Percentiles rank a stretch among this genome's conserved stretches.
Evolutionary conservation across 2,329 filamentous ascomycete genomes (phyloP).

Genomic region (Trichothecium sympodiale): DNA sequence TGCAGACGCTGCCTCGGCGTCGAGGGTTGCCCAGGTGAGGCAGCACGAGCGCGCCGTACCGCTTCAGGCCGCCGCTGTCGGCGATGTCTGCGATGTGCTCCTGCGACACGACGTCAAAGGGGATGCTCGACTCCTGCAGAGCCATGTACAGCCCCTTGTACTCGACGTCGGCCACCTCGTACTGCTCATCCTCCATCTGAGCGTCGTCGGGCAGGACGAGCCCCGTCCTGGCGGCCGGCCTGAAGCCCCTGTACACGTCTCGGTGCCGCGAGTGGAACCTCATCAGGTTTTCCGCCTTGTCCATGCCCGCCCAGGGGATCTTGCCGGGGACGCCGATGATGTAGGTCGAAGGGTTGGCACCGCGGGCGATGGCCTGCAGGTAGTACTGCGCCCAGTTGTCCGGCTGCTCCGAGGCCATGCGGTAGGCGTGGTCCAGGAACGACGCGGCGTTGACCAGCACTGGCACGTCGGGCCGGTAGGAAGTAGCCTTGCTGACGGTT

Average conservation of each 20-base stretch:
- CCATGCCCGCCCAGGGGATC: conserved; percentile 6
- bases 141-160: conserved; percentile 9
- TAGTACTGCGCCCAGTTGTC: conserved; percentile 8
- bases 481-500: conserved; percentile 5
- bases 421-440: conserved; percentile 8
- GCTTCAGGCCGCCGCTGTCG: conserved; percentile 5
- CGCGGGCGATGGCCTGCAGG: conserved; percentile 8
- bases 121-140: conserved; percentile 9
- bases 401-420: conserved; percentile 6
- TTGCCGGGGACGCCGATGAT: conserved; percentile 9
- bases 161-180: conserved; percentile 5
- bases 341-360: conserved; percentile 9
- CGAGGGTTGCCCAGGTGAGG: conserved; percentile 7
- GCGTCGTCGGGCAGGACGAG: conserved; percentile 5
- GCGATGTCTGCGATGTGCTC: conserved; percentile 5
- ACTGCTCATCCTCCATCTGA: conserved; percentile 4
- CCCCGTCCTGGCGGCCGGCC: conserved; percentile 6
- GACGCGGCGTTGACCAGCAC: conserved; percentile 7
- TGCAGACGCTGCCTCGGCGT: neutral
- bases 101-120: conserved; percentile 8
- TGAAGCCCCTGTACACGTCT: conserved; percentile 6
- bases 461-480: conserved; percentile 7
- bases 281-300: conserved; percentile 5
- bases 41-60: conserved; percentile 7
- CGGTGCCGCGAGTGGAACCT: conserved; percentile 6